A percentile compares a stretch with the other conserved stretches of the same genome.
phyloP scores from a whole-genome alignment of 2,329 filamentous ascomycete species.

The Plenodomus lindquistii region DNA sequence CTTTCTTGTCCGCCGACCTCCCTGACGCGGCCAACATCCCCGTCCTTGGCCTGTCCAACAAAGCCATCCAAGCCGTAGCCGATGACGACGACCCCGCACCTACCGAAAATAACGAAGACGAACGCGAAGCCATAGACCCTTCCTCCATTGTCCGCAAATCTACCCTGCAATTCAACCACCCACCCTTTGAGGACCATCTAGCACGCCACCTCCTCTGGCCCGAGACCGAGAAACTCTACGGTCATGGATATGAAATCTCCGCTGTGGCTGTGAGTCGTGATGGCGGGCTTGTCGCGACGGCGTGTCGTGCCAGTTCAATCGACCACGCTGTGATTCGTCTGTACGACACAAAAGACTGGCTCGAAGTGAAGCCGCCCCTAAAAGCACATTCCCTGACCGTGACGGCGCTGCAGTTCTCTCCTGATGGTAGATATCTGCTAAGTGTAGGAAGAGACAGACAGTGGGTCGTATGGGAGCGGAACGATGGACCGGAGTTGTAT shows the following conservation, averaged over 20 bases:
- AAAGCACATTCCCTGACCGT: constrained; percentile 86
- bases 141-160: constrained; percentile 62
- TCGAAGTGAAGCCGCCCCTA: constrained; percentile 81
- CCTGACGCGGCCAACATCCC: constrained; percentile 94
- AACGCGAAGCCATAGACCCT: constrained; percentile 60
- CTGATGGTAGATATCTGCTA: constrained; percentile 73
- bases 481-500: constrained; percentile 53
- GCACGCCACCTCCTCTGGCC: constrained; percentile 93
- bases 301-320: constrained; percentile 87
- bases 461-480: constrained; percentile 78
- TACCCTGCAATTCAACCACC: constrained; percentile 68
- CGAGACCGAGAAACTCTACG: constrained; percentile 94
- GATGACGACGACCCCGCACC: constrained; percentile 37
- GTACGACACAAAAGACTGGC: constrained; percentile 86
- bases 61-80: constrained; percentile 68
- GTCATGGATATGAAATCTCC: constrained; percentile 96
- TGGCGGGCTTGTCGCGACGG: constrained; percentile 78
- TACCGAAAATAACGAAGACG: constrained; percentile 54
- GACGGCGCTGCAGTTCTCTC: constrained; percentile 78
- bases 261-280: constrained; percentile 78
- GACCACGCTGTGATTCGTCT: constrained; percentile 94
- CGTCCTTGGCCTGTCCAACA: constrained; percentile 93
- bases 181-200: constrained; percentile 87
- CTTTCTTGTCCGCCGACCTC: constrained; percentile 45
- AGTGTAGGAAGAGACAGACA: constrained; percentile 91